phyloP scores from a whole-genome alignment of 495 filamentous ascomycete species.

The Parmelia sp. region DNA sequence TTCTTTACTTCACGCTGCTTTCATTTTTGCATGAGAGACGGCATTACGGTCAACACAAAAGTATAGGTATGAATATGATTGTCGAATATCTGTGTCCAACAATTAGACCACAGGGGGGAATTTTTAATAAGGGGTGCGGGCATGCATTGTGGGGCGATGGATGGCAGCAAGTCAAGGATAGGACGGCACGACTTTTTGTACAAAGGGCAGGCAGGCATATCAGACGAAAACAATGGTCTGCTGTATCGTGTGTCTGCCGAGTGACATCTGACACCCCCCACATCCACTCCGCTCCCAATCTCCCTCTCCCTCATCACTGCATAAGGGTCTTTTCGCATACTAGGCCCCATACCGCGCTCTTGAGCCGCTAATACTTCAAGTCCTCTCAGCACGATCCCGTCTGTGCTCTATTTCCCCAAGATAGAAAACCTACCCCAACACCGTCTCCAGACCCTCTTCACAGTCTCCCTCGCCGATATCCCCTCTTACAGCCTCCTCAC shows the following conservation, averaged over 20 bases:
- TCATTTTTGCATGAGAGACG: constrained; percentile 15
- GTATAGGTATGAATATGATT: constrained; percentile 12
- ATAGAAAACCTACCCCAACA: no score
- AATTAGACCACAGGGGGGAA: background rate
- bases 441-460: no score
- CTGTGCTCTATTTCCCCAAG: no score
- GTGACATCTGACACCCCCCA: background rate
- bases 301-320: no score
- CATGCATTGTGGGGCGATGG: constrained; percentile 13
- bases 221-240: constrained; percentile 24
- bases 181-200: background rate
- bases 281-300: background rate
- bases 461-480: no score
- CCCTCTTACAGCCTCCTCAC: no score
- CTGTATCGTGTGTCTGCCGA: constrained; percentile 37
- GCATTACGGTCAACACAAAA: constrained; percentile 18
- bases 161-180: constrained; percentile 4
- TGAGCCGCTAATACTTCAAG: no score
- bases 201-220: constrained; percentile 1
- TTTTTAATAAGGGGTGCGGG: constrained; percentile 8
- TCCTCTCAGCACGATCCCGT: no score
- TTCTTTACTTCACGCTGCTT: background rate
- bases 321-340: no score
- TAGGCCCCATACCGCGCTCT: no score
- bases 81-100: constrained; percentile 7